Percentiles rank a stretch among this genome's conserved stretches.
Conservation (phyloP, 805 yeast genomes). For the Candida multigemmis region DNA sequence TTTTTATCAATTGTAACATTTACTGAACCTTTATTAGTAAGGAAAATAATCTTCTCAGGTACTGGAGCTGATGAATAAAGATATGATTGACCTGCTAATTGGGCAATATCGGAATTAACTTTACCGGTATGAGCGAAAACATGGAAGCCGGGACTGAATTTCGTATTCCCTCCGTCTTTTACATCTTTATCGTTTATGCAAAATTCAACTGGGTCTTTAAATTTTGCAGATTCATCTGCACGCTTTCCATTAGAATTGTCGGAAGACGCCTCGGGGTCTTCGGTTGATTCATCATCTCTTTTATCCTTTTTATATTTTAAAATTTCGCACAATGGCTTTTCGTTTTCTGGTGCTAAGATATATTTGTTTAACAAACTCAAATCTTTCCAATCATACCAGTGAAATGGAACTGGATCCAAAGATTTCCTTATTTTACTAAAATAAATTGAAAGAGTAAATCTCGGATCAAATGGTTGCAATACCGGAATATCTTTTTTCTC, state of each 20-base stretch:
- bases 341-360: conserved; percentile 11
- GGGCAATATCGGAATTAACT: conserved; percentile 16
- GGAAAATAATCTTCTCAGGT: conserved; percentile 26
- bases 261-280: conserved; percentile 3
- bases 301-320: too few species aligned
- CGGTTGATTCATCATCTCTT: conserved; percentile 5
- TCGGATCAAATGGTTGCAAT: conserved; percentile 21
- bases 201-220: conserved; percentile 7
- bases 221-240: not conserved
- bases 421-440: conserved; percentile 7
- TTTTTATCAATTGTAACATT: conserved; percentile 11
- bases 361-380: conserved; percentile 31
- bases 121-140: conserved; percentile 21
- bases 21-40: conserved; percentile 27
- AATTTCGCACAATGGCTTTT: conserved; percentile 31
- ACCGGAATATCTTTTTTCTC: conserved; percentile 8
- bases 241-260: conserved; percentile 1
- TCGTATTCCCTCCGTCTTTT: conserved; percentile 10
- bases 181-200: conserved; percentile 10
- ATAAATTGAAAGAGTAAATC: conserved; percentile 19
- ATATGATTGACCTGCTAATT: conserved; percentile 27
- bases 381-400: conserved; percentile 52
- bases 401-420: conserved; percentile 25
- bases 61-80: conserved; percentile 32
- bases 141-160: conserved; percentile 27